Evolutionary conservation across 2,329 filamentous ascomycete genomes (phyloP), one percentile per base, ranked within the genome.

Genomic region (Diaporthe eres): DNA sequence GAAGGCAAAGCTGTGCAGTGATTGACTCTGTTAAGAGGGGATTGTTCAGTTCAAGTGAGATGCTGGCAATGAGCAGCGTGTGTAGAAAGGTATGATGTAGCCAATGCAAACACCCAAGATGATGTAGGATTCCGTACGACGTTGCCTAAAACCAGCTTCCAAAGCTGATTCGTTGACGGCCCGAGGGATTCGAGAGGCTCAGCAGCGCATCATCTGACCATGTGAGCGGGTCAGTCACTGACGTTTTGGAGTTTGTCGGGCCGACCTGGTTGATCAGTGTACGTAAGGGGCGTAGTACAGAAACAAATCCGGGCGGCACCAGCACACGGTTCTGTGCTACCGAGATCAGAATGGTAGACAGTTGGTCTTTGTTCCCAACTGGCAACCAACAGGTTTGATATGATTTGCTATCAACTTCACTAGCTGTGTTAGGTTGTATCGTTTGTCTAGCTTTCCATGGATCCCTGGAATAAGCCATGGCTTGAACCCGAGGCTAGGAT

Each of bases 231-330:
- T 49, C 28, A 47, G 61, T 47, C 9, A 5, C 15, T 63, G 25
- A 28, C 39, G 3, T 19, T 47, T 4, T 28, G 42, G 42, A 4
- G 39, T 22, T 19, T 67, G 25, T 34, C 28, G 25, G 61, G 28
- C 61, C 28, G 61, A 31, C 8, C 17, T 34, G 8, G 61, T 31
- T 17, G 61, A 49, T 67, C 47, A 12, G n/a, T 68, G 37, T 53
- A 68, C 28, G 65, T 68, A 68, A 68, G 65, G 22, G 65, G 65
- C 65, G 65, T 12, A 68, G 63, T 25, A 12, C n/a, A 13, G 31
- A 51, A 12, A 22, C 7, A 7, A 2, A 31, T 7, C 9, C 13
- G 31, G 31, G 17, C 19, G 17, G 28, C 9, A n/a, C 4, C 8
- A 12, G 15, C 15, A 15, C 5, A 47, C 15, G 12, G 8, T 13